A percentile compares a stretch with the other conserved stretches of the same genome.
These are phyloP conservation scores for Salix brachista DNA, from an alignment of 345 rosid genomes.

Conservation along the genomic window DNA sequence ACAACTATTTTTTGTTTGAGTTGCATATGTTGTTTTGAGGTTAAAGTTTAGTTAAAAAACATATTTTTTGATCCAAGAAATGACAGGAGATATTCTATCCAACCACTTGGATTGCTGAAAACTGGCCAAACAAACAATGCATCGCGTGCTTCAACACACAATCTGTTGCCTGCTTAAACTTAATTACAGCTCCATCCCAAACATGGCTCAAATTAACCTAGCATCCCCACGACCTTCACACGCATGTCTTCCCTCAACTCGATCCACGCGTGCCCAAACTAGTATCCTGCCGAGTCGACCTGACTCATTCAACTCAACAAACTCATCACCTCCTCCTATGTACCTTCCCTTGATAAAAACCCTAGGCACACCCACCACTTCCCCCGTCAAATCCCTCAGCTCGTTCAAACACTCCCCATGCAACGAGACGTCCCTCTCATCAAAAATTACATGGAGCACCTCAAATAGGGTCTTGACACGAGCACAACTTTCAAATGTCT, in stretches of 20 bases:
- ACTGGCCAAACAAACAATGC: too few relatives aligned
- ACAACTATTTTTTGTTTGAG: too few relatives aligned
- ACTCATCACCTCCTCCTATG: constrained; percentile 72
- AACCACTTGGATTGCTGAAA: too few relatives aligned
- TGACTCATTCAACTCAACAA: constrained; percentile 62
- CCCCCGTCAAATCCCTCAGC: constrained; percentile 52
- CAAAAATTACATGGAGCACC: constrained; percentile 53
- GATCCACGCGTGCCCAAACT: constrained; percentile 58
- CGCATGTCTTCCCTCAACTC: constrained; percentile 59
- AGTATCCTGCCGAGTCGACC: constrained; percentile 65
- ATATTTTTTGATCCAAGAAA: too few relatives aligned
- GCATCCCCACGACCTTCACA: constrained; percentile 94
- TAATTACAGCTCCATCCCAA: constrained; percentile 68
- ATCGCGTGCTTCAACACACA: rapidly evolving
- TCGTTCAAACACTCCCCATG: constrained; percentile 68
- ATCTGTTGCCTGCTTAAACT: not conserved
- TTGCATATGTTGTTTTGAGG: too few relatives aligned
- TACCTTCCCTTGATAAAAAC: constrained; percentile 83
- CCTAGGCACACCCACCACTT: constrained; percentile 57
- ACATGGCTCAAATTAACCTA: constrained; percentile 67
- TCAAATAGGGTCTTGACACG: constrained; percentile 52
- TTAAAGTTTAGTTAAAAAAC: too few relatives aligned
- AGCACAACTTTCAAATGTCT: constrained; percentile 70
- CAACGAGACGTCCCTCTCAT: constrained; percentile 85
- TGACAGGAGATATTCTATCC: too few relatives aligned